Evolutionary conservation across 225 moss, liverwort and hornwort genomes (phyloP), one percentile per base, ranked within the genome.

Genomic region (Lunularia cruciata): DNA sequence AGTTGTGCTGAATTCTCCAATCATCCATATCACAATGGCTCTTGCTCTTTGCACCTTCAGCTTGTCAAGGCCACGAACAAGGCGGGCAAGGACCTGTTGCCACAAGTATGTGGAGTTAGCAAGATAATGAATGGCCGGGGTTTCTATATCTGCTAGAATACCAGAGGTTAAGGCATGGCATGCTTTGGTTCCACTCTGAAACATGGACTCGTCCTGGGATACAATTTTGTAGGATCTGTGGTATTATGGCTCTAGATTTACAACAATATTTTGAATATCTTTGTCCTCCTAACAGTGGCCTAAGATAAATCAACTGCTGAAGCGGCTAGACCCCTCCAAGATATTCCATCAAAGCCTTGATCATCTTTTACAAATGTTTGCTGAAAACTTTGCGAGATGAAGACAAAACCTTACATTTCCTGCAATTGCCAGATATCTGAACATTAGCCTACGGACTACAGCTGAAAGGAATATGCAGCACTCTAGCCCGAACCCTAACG

Each of bases 21-120:
- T 78, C 96, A 98, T 89, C 90, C 92, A 98, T 47, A 98, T 78
- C 49, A 98, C 89, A 54, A 92, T 79, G 47, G 96, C 84, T 71
- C 96, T 90, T 74, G 96, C 96, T 78, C 82, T 74, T 73, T 90
- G 89, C 60, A 98, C 88, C 79, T 76, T 85, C 71, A 98, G 80
- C 49, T 83, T 89, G 72, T 98, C 96, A 36, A 98, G 92, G 37
- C 82, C 85, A 58, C 92, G 92, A 43, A 89, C 81, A 39, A 98
- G 90, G 38, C 87, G 86, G 67, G 86, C 85, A 51, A 98, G 86
- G 55, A 92, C 90, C 96, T 98, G 85, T 28, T 68, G 31, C 6
- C 23, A 64, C 2, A 18, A 46, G 4, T 4, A 5, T 31, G 3
- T 5, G 46, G 14, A 30, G 23, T 64, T 20, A 63, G 63, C 16